Base-by-base conservation (phyloP, 768 basidiomycete species). In the Mycena metata region DNA sequence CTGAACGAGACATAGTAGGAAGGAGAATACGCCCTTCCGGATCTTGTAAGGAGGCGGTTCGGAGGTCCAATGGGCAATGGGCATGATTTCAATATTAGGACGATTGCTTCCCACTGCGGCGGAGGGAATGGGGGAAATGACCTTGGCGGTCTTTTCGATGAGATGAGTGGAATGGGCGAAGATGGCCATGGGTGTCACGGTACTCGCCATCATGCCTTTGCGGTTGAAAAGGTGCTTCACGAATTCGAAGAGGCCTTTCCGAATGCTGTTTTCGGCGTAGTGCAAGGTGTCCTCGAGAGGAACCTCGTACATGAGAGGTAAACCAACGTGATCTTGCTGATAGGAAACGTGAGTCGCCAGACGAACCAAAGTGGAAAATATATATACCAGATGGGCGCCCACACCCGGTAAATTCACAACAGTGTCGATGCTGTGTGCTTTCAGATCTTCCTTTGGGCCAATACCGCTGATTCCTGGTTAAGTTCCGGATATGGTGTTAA, bases 381-480 rank as follows among this genome's bases (percentile, higher is more conserved):
- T 21, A 66, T 70, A 15, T 46, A 78, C 77, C 47, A 81, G 68
- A 47, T 76, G 64, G 0, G 57, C 30, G 19, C 80, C 80, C 1
- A 81, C 79, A 3, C 78, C 79, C 1, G 77, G 76, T 3, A 78
- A 60, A 61, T 80, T 74, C 33, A 70, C 66, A 9, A 79, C 60
- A 5, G 75, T 68, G 1, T 17, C 33, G 36, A 80, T 75, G 10
- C 73, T 76, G 39, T 78, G 69, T 11, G 59, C 60, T 21, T 75
- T 60, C 15, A 85, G 72, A 41, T 82, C 75, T 1, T 73, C 76
- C n/a, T 67, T 65, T 3, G 83, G 83, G 9, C 84, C 86, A 55
- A 87, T 76, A 17, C 85, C 85, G 52, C 78, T 78, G 60, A 6
- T n/a, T 17, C 23, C 7, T 6, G 33, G 19, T 16, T 26, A 21